Evolutionary conservation across 2,329 filamentous ascomycete genomes (phyloP), one percentile per base, ranked within the genome.

Genomic region (Gnomoniopsis sp.): DNA sequence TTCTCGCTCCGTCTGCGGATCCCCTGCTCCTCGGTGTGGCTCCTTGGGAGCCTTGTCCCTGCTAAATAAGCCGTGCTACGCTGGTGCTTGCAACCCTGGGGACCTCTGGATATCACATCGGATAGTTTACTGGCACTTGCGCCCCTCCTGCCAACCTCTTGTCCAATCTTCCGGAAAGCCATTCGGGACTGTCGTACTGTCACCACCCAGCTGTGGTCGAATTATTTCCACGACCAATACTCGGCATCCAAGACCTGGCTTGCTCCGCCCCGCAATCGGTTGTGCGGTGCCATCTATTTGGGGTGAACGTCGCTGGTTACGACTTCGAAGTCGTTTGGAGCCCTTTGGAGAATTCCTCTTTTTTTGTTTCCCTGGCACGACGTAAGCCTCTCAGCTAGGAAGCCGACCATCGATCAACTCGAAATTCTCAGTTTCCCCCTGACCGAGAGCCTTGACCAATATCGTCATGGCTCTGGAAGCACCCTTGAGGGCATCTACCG

Each of bases 401-500:
- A 33, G 33, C 44, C 49, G 48, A 53, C 33, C 55, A 49, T 33
- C 53, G 43, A 21, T 30, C 26, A 30, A 8, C 8, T 30, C 26
- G 26, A 30, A 30, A 17, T 43, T 26, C 44, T 33, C 22, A 22
- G 23, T 23, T 38, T 34, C 17, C 22, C 26, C 43, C 43, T 21
- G 23, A 22, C 22, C 34, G 49, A 38, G 46, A 41, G 36, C 41
- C 17, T 30, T 59, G 60, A 54, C 54, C 59, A 34, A 55, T 60
- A 61, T 60, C 57, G 65, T 65, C 72, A 86, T 86, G 83, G 83
- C 83, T 71, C 77, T 87, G 70, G 80, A 85, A 74, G 84, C 79
- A 68, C 85, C 85, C 61, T 71, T 89, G 66, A 77, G 85, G 68
- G 82, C 84, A 62, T 88, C 86, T 62, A 82, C 82, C 60, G 83